These are phyloP conservation scores for Silybum marianum DNA, from an alignment of 129 eudicot genomes.

Conservation along the genomic window DNA sequence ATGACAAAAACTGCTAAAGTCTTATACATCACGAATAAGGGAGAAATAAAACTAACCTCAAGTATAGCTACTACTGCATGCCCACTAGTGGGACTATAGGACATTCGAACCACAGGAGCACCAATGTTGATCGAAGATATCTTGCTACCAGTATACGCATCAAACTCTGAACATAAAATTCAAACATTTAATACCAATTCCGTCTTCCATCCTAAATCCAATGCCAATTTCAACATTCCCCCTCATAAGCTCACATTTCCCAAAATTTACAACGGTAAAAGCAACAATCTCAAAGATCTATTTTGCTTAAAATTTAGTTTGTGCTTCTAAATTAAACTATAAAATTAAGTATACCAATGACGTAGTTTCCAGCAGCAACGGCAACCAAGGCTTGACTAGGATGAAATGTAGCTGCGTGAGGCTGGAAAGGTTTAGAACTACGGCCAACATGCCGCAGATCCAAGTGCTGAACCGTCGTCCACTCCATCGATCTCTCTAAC, in stretches of 20 bases:
- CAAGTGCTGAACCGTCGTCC: slow-evolving; percentile 95
- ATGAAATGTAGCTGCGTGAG: slow-evolving; percentile 97
- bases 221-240: not conserved
- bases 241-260: slow-evolving; percentile 7
- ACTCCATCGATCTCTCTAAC: slow-evolving; percentile 73
- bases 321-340: slow-evolving; percentile 12
- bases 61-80: slow-evolving; percentile 88
- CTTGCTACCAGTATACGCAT: slow-evolving; percentile 94
- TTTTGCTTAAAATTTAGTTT: not conserved
- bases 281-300: slow-evolving; percentile 19
- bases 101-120: slow-evolving; percentile 90
- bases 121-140: slow-evolving; percentile 92
- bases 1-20: slow-evolving; percentile 13
- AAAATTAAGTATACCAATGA: slow-evolving; percentile 55
- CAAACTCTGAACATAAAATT: slow-evolving; percentile 55
- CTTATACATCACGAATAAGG: not conserved
- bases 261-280: not conserved
- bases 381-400: slow-evolving; percentile 83
- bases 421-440: slow-evolving; percentile 84
- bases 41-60: slow-evolving; percentile 62
- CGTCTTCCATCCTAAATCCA: slow-evolving; percentile 9
- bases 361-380: slow-evolving; percentile 76
- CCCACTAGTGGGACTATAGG: slow-evolving; percentile 87
- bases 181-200: no score
- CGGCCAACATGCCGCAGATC: slow-evolving; percentile 99